Conservation (phyloP, 345 rosid genomes). For the Schrenkiella parvula region DNA sequence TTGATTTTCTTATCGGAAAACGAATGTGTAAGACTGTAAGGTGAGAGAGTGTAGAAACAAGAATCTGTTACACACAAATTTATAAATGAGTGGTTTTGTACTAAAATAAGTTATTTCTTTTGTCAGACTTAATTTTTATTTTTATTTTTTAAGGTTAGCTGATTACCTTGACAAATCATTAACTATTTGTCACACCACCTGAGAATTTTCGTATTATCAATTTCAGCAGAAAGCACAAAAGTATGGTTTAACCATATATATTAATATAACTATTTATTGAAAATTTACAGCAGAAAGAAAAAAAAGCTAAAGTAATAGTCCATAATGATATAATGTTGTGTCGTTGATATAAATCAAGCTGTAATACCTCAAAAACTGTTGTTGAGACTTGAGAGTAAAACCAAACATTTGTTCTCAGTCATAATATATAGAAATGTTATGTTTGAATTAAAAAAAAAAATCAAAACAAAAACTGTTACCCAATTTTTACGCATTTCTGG, state of each 20-base stretch:
- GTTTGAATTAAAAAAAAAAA: no score
- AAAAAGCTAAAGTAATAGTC: conserved; percentile 4
- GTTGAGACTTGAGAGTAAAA: no score
- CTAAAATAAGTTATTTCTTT: conserved; percentile 3
- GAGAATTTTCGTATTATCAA: conserved; percentile 32
- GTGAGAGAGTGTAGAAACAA: conserved; percentile 11
- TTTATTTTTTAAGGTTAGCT: conserved; percentile 27
- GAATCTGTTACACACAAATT: conserved; percentile 2
- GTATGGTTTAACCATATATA: background rate
- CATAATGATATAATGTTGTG: background rate
- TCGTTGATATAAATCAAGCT: background rate
- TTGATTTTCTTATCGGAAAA: background rate
- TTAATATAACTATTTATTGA: background rate
- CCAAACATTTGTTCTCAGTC: no score
- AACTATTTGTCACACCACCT: conserved; percentile 25
- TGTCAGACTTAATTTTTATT: background rate
- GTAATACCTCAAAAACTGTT: background rate
- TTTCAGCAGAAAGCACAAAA: conserved; percentile 35
- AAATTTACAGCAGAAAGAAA: background rate
- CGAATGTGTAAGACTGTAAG: background rate
- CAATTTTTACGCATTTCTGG: background rate
- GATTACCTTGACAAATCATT: conserved; percentile 21
- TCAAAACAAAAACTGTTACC: no score
- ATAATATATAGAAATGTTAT: no score
- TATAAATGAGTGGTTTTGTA: conserved; percentile 21